Evolutionary conservation across 129 eudicot genomes (phyloP).

Genomic region (Centrapalus pauciflorus): DNA sequence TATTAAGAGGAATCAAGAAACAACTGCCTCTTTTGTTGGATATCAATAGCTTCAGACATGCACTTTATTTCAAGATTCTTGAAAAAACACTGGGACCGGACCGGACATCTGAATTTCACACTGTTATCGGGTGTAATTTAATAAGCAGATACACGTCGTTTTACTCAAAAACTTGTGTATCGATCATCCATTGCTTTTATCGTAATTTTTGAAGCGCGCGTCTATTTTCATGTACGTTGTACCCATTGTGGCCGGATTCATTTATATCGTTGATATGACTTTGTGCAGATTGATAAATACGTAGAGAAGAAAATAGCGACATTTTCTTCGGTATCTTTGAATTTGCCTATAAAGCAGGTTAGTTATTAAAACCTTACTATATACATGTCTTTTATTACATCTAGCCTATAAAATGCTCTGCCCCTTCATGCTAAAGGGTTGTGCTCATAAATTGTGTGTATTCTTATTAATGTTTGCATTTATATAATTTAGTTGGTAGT

Average conservation of each 20-base stretch:
- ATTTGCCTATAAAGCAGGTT: slow-evolving; percentile 22
- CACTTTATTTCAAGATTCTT: slow-evolving; percentile 1
- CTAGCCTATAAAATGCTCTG: slow-evolving; percentile 11
- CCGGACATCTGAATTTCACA: slow-evolving; percentile 2
- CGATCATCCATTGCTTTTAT: not conserved
- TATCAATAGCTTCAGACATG: slow-evolving; percentile 17
- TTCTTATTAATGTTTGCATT: slow-evolving; percentile 24
- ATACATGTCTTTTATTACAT: no score
- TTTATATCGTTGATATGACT: not conserved
- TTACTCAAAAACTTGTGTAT: not conserved
- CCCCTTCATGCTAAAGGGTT: slow-evolving; percentile 10
- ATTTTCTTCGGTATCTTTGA: slow-evolving; percentile 2
- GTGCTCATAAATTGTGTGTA: slow-evolving; percentile 22
- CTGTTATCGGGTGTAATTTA: slow-evolving; percentile 5
- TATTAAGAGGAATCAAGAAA: slow-evolving; percentile 22
- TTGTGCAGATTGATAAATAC: slow-evolving; percentile 14
- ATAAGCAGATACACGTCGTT: slow-evolving; percentile 14
- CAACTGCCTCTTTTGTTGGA: slow-evolving; percentile 9
- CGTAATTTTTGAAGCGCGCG: not conserved
- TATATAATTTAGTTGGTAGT: slow-evolving; percentile 28
- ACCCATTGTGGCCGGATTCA: not conserved
- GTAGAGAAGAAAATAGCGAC: not conserved
- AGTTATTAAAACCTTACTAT: slow-evolving; percentile 12
- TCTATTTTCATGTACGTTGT: not conserved
- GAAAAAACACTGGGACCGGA: not conserved